These are phyloP conservation scores for Ophiocordyceps robertsii DNA, from an alignment of 2,329 filamentous ascomycete genomes.

Conservation along the genomic window DNA sequence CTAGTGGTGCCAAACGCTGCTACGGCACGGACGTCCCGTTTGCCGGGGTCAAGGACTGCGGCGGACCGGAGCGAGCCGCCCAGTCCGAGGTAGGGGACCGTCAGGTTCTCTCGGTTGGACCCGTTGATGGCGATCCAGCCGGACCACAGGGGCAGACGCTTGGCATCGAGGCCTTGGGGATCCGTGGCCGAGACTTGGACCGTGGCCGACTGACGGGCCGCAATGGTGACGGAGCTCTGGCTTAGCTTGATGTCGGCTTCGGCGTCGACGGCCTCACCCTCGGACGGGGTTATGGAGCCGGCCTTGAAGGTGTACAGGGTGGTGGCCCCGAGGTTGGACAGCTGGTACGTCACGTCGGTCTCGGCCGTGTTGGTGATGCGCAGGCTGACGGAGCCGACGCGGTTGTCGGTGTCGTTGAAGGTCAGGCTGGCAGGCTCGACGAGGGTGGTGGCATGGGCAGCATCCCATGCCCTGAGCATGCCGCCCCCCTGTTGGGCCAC, in stretches of 20 bases:
- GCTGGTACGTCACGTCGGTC: neutral
- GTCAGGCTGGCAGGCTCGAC: conserved; percentile 2
- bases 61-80: conserved; percentile 1
- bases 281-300: neutral
- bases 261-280: neutral
- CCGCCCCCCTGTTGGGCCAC: conserved; percentile 5
- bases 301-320: neutral
- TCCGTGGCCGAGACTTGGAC: conserved; percentile 1
- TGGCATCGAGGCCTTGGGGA: neutral
- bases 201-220: neutral
- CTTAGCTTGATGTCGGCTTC: conserved; percentile 2
- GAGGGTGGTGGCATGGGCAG: conserved; percentile 1
- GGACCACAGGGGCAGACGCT: conserved; percentile 4
- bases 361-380: neutral
- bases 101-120: conserved; percentile 3
- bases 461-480: conserved; percentile 3
- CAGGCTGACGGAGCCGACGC: neutral
- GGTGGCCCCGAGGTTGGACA: conserved; percentile 1
- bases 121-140: conserved; percentile 3
- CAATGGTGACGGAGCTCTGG: conserved; percentile 1
- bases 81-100: conserved; percentile 4
- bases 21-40: no score
- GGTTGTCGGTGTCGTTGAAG: conserved; percentile 5
- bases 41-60: neutral
- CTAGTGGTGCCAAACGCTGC: no score